Evolutionary conservation across 1,284 basidiomycete species (phyloP).

Genomic region (Malassezia yamatoensis): DNA sequence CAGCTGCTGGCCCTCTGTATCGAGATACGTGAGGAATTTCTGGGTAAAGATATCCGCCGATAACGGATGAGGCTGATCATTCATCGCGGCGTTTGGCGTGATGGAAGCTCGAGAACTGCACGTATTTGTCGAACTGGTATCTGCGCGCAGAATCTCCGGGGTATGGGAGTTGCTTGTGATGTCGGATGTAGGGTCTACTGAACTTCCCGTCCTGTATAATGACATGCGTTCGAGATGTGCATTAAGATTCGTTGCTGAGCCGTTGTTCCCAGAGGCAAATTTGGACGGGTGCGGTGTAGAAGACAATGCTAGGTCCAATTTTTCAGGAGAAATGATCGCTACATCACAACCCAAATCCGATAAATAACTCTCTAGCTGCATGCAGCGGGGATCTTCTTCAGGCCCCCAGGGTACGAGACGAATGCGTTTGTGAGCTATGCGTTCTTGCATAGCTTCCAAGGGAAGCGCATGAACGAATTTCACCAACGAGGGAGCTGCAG

Average conservation of each 20-base stretch:
- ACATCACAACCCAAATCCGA: constrained; percentile 5
- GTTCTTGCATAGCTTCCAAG: neutral
- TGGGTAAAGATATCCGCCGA: neutral
- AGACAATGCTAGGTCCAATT: too few species aligned
- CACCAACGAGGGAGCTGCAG: neutral
- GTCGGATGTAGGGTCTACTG: neutral
- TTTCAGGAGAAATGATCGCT: neutral
- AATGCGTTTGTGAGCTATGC: neutral
- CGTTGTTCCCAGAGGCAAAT: neutral
- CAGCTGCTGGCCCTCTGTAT: neutral
- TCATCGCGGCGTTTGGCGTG: neutral
- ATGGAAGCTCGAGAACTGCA: neutral
- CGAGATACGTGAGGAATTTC: neutral
- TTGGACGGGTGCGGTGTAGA: neutral
- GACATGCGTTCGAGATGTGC: neutral
- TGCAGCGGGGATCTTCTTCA: neutral
- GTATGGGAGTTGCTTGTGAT: neutral
- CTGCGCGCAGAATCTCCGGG: neutral
- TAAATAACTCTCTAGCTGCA: constrained; percentile 1
- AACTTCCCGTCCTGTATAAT: neutral
- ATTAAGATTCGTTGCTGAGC: neutral
- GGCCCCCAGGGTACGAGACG: neutral
- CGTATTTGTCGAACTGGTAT: neutral
- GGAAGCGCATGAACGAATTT: neutral
- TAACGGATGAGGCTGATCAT: neutral